These are phyloP conservation scores for Suhomyces bokatorum DNA, from an alignment of 1,139 yeast species.

Conservation along the genomic window DNA sequence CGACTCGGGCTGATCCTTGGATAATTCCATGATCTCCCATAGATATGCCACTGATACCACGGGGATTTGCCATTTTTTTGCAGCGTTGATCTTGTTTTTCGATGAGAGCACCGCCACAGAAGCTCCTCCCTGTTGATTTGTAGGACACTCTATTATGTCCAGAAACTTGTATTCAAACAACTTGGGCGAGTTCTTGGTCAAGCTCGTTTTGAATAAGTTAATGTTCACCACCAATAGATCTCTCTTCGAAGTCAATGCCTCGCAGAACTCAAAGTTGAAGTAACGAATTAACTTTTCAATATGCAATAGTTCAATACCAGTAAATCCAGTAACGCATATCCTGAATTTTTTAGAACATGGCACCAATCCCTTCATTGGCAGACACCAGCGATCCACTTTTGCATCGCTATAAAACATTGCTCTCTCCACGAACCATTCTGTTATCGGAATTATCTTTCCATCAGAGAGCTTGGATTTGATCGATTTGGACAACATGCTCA, in stretches of 20 bases:
- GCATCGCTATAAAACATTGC: constrained; percentile 61
- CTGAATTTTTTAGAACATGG: constrained; percentile 39
- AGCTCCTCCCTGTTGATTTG: constrained; percentile 28
- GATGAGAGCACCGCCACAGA: constrained; percentile 46
- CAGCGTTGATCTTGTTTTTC: constrained; percentile 55
- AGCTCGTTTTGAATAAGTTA: constrained; percentile 43
- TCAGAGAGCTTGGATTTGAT: constrained; percentile 24
- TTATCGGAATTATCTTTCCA: constrained; percentile 39
- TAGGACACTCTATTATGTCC: constrained; percentile 40
- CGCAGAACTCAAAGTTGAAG: constrained; percentile 53
- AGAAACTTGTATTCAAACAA: constrained; percentile 37
- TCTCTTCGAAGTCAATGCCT: constrained; percentile 53
- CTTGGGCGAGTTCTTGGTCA: constrained; percentile 40
- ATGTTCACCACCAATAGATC: constrained; percentile 68
- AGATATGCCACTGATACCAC: constrained; percentile 54
- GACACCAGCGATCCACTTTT: constrained; percentile 70
- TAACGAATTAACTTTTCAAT: constrained; percentile 58
- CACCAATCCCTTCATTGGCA: constrained; percentile 50
- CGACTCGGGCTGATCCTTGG: constrained; percentile 19
- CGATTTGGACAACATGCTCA: constrained; percentile 27
- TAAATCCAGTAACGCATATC: constrained; percentile 75
- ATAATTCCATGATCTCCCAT: constrained; percentile 44
- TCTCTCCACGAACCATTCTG: constrained; percentile 89
- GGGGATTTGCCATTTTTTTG: constrained; percentile 57
- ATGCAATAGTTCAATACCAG: constrained; percentile 81